These are phyloP conservation scores for Solanum bulbocastanum DNA, from an alignment of 257 asterid genomes.

Conservation along the genomic window DNA sequence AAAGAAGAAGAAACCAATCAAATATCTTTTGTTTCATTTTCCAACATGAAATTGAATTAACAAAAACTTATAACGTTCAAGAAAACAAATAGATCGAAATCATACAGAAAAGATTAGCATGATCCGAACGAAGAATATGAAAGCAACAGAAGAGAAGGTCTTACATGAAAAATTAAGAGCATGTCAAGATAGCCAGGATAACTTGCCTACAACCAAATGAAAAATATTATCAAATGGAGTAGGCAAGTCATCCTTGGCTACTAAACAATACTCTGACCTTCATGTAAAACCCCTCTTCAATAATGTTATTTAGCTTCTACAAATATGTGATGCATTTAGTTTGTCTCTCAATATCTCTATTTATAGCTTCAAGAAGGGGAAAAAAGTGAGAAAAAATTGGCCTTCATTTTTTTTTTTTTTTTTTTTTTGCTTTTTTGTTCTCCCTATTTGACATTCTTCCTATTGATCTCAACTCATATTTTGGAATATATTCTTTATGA, in stretches of 20 bases:
- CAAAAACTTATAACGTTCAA: neutral
- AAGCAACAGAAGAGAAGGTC: neutral
- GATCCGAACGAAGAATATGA: neutral
- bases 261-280: slow-evolving; percentile 12
- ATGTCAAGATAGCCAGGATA: neutral
- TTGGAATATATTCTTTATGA: neutral
- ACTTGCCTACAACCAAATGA: neutral
- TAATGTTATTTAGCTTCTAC: neutral
- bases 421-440: neutral
- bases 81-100: neutral
- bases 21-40: neutral
- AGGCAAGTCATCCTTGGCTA: slow-evolving; percentile 53
- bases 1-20: neutral
- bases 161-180: neutral
- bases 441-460: neutral
- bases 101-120: neutral
- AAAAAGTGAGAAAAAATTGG: neutral
- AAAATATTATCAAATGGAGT: neutral
- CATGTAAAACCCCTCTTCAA: slow-evolving; percentile 29
- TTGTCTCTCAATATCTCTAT: neutral
- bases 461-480: neutral
- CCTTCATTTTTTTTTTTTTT: neutral
- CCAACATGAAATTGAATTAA: neutral
- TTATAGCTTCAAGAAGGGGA: neutral
- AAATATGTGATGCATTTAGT: neutral